Conservation (phyloP, 139 green algal genomes). For the Closterium sp. region DNA sequence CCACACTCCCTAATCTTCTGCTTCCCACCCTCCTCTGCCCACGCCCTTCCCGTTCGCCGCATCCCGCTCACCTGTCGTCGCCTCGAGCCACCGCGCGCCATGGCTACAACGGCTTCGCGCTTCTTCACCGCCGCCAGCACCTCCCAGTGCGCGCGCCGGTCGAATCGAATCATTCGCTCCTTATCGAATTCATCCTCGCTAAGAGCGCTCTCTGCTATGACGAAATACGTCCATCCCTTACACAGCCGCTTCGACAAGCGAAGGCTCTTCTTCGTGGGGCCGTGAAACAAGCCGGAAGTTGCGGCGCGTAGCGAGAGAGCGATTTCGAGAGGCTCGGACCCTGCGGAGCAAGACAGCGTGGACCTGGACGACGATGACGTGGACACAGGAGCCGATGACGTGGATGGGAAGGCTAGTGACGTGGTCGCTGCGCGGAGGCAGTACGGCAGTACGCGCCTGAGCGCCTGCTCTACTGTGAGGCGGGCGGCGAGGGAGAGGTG, state of each 20-base stretch:
- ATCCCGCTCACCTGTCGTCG: not conserved
- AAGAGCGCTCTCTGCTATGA: not conserved
- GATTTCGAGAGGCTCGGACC: not conserved
- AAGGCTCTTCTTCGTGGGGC: not conserved
- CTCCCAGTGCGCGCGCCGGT: not conserved
- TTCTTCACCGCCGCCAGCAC: not conserved
- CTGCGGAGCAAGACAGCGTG: not conserved
- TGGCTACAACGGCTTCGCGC: not conserved
- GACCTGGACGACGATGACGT: not conserved
- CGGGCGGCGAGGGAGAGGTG: not conserved
- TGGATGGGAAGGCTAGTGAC: not conserved
- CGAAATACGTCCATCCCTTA: not conserved
- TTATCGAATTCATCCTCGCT: not conserved
- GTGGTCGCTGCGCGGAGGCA: not conserved
- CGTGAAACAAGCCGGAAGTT: not conserved
- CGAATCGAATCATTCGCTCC: not conserved
- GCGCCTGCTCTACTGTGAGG: not conserved
- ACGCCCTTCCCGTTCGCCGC: not conserved
- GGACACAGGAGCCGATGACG: not conserved
- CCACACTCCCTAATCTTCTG: not conserved
- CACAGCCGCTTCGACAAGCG: not conserved
- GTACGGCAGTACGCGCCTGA: not conserved
- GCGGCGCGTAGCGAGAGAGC: not conserved
- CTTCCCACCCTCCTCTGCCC: not conserved
- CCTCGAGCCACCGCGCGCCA: not conserved